A percentile compares a stretch with the other conserved stretches of the same genome.
Conservation (phyloP, 768 basidiomycete genomes). For the Termitomyces heimii region DNA sequence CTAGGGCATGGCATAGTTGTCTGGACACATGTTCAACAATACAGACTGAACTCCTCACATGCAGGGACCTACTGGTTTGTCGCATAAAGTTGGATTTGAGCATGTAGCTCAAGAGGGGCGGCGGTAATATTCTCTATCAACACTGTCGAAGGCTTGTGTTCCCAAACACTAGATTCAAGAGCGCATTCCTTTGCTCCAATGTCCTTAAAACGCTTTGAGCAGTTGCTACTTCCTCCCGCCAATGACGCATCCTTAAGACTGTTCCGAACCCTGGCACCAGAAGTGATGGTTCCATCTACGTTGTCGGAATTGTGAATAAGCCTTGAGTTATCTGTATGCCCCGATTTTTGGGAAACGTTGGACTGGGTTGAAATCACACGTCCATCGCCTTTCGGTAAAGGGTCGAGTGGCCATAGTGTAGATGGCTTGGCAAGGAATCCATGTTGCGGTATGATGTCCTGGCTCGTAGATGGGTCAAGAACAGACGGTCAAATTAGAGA, state of each 20-base stretch:
- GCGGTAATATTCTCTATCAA: not conserved
- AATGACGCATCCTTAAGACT: not conserved
- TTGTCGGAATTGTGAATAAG: not conserved
- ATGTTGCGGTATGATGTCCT: constrained; percentile 66
- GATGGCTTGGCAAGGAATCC: constrained; percentile 61
- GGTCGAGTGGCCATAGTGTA: constrained; percentile 50
- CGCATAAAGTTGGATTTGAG: not conserved
- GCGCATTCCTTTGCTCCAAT: not conserved
- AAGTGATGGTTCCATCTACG: not conserved
- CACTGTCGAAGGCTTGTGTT: not conserved
- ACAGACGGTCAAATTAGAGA: not conserved
- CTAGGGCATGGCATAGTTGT: not conserved
- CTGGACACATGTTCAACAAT: not conserved
- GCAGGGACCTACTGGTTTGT: not conserved
- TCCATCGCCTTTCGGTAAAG: constrained; percentile 19
- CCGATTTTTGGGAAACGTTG: not conserved
- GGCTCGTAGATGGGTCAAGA: not conserved
- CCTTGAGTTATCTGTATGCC: not conserved
- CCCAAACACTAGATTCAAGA: not conserved
- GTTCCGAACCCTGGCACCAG: not conserved
- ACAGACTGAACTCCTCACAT: not conserved
- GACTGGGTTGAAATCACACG: not conserved
- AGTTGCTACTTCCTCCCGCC: not conserved
- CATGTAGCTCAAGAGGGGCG: not conserved
- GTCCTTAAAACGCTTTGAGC: not conserved